phyloP scores from a whole-genome alignment of 1,284 basidiomycete genomes.

The Apiotrichum veenhuisii region DNA sequence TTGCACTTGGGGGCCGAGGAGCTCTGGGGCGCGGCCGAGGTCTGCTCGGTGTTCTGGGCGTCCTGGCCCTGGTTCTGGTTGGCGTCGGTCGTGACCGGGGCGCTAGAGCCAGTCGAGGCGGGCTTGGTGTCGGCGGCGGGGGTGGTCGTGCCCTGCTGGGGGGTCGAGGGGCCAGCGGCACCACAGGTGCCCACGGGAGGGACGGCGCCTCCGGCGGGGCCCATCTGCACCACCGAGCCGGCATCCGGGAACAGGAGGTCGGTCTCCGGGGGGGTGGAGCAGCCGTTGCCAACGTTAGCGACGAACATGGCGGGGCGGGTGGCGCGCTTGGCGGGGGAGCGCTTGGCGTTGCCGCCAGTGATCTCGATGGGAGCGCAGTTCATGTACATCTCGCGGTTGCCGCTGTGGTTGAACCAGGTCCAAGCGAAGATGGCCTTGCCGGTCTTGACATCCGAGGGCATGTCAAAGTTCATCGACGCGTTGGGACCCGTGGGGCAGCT shows the following conservation, averaged over 20 bases:
- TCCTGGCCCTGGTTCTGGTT: too few species aligned
- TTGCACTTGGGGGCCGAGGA: too few species aligned
- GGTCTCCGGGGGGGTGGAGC: constrained; percentile 30
- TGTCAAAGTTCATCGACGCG: constrained; percentile 32
- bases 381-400: constrained; percentile 50
- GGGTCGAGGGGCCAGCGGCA: background rate
- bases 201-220: background rate
- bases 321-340: constrained; percentile 7
- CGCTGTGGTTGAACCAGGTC: constrained; percentile 50
- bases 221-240: constrained; percentile 4
- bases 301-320: constrained; percentile 44
- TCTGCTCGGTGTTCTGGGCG: too few species aligned
- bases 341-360: constrained; percentile 25
- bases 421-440: constrained; percentile 50
- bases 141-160: too few species aligned
- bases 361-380: constrained; percentile 51
- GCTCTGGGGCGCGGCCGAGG: background rate
- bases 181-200: constrained; percentile 4
- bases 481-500: constrained; percentile 38
- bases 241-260: constrained; percentile 19
- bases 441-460: constrained; percentile 43
- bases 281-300: constrained; percentile 47
- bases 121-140: too few species aligned
- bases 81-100: too few species aligned
- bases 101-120: too few species aligned